phyloP scores from a whole-genome alignment of 2,329 filamentous ascomycete species.

The Botrytis elliptica region DNA sequence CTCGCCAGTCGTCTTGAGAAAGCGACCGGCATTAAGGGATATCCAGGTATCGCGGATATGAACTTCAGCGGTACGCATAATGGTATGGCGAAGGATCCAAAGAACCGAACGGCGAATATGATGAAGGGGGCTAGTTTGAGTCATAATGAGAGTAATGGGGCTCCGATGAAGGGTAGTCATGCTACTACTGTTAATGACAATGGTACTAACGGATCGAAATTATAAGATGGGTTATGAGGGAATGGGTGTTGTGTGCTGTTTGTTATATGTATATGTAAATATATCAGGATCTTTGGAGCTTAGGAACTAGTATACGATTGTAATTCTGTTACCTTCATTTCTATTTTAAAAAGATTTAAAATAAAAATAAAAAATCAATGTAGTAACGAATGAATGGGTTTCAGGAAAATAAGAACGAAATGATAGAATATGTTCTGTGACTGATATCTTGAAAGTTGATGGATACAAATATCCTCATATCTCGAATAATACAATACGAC shows the following conservation, averaged over 20 bases:
- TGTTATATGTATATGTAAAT: background rate
- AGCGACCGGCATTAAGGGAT: constrained; percentile 58
- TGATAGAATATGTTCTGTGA: background rate
- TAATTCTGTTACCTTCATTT: background rate
- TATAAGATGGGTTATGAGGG: background rate
- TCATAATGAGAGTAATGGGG: constrained; percentile 47
- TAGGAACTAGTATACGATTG: background rate
- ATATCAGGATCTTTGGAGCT: background rate
- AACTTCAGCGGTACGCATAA: constrained; percentile 62
- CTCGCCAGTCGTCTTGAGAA: constrained; percentile 53
- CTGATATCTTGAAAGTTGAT: background rate
- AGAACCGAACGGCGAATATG: constrained; percentile 51
- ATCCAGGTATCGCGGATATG: constrained; percentile 54
- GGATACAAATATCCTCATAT: background rate
- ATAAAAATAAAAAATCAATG: background rate
- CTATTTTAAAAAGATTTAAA: background rate
- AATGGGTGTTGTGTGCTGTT: background rate
- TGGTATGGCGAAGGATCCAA: constrained; percentile 50
- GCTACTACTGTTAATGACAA: background rate
- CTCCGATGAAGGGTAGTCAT: constrained; percentile 39
- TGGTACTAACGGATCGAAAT: background rate
- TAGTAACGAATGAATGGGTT: background rate
- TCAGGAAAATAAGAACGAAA: background rate
- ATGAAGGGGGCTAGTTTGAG: constrained; percentile 41
- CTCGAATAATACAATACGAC: background rate